Conservation (phyloP, 306 rosid species). For the Argentina anserina region DNA sequence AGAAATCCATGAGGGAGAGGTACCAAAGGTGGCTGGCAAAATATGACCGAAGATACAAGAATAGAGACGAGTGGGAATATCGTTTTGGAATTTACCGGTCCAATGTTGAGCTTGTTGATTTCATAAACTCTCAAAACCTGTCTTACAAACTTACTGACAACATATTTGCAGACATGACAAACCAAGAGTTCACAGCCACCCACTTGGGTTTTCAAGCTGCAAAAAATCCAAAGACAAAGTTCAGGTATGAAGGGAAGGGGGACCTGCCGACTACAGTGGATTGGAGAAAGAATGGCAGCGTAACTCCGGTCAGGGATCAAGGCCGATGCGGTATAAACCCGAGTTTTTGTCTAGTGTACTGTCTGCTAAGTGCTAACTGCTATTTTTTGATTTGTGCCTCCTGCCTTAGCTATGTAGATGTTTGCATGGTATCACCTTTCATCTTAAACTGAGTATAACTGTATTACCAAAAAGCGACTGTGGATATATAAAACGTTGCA, state of each 20-base stretch:
- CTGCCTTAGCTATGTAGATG: not conserved
- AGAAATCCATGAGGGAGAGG: constrained; percentile 36
- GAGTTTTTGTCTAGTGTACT: not conserved
- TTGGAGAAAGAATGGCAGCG: constrained; percentile 67
- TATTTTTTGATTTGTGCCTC: not conserved
- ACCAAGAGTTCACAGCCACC: constrained; percentile 36
- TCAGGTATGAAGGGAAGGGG: constrained; percentile 25
- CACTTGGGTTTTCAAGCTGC: constrained; percentile 35
- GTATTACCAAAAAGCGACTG: not conserved
- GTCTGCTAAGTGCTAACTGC: not conserved
- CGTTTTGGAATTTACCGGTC: constrained; percentile 52
- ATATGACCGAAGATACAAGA: constrained; percentile 31
- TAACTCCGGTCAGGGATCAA: constrained; percentile 64
- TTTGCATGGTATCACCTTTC: not conserved
- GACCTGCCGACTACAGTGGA: constrained; percentile 41
- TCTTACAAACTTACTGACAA: constrained; percentile 61
- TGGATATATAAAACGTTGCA: constrained; percentile 4
- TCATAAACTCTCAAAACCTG: constrained; percentile 44
- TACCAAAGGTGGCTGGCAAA: constrained; percentile 46
- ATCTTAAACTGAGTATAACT: not conserved
- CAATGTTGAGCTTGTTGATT: constrained; percentile 46
- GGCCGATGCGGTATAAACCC: constrained; percentile 63
- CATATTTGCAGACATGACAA: constrained; percentile 64
- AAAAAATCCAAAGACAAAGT: constrained; percentile 8
- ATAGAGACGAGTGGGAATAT: constrained; percentile 42